Evolutionary conservation across 1,139 yeast species (phyloP).

Genomic region (Taphrina wiesneri): DNA sequence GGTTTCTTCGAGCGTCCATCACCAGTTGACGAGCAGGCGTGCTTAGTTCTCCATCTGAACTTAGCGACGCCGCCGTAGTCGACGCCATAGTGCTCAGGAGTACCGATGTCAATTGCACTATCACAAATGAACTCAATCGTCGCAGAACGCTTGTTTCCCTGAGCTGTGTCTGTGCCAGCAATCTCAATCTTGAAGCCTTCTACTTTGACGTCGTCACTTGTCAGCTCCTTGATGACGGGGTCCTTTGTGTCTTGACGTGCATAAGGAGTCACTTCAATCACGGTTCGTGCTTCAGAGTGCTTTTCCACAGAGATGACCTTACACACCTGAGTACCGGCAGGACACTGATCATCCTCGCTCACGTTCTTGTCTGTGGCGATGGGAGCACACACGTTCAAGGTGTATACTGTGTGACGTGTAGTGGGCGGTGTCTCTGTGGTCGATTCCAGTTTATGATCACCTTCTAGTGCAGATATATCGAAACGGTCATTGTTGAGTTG

Average conservation of each 20-base stretch:
- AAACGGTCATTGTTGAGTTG: slow-evolving; percentile 50
- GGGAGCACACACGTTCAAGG: slow-evolving; percentile 65
- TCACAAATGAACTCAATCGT: slow-evolving; percentile 20
- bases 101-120: slow-evolving; percentile 6
- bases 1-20: background rate
- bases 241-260: background rate
- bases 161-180: slow-evolving; percentile 1
- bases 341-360: slow-evolving; percentile 54
- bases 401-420: slow-evolving; percentile 62
- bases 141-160: background rate
- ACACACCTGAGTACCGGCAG: slow-evolving; percentile 57
- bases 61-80: slow-evolving; percentile 3
- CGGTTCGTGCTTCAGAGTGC: slow-evolving; percentile 3
- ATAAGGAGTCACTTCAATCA: slow-evolving; percentile 18
- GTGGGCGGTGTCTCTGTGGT: slow-evolving; percentile 77
- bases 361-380: slow-evolving; percentile 44
- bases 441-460: slow-evolving; percentile 50
- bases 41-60: slow-evolving; percentile 13
- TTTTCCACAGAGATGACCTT: slow-evolving; percentile 4
- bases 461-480: slow-evolving; percentile 50
- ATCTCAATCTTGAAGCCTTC: background rate
- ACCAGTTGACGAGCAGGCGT: slow-evolving; percentile 10
- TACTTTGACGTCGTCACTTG: background rate
- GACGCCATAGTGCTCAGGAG: background rate
- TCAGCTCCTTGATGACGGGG: background rate